These are phyloP conservation scores for Plasmodium vivax DNA, from an alignment of 169 alveolate species.

Conservation along the genomic window DNA sequence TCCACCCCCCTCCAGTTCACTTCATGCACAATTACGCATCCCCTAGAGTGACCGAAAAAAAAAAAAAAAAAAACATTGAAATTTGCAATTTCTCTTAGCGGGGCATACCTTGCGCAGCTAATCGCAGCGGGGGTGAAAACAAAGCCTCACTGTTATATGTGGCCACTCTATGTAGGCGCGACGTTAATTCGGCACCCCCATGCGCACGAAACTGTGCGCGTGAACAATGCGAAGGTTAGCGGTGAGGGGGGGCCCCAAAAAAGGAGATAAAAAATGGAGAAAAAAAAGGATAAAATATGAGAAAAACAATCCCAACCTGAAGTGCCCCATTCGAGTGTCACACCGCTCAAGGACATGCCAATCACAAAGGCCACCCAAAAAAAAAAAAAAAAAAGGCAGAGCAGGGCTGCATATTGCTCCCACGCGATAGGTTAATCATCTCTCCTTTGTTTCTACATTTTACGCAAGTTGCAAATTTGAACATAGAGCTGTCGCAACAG, in stretches of 20 bases:
- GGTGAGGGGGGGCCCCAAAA: background rate
- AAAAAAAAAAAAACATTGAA: background rate
- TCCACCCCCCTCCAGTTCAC: background rate
- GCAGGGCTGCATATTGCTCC: background rate
- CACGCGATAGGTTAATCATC: background rate
- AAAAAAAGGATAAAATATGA: background rate
- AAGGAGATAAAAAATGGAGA: background rate
- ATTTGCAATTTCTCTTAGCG: background rate
- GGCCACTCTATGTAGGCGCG: background rate
- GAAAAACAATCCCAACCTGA: background rate
- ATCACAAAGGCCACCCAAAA: background rate
- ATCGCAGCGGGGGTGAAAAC: background rate
- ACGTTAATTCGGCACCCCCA: background rate
- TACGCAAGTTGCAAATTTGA: background rate
- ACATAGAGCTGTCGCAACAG: background rate
- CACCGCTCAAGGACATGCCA: background rate
- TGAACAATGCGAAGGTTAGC: background rate
- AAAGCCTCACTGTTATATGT: background rate
- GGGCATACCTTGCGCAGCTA: background rate
- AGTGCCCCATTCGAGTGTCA: background rate
- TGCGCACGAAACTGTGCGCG: background rate
- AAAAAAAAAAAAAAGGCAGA: background rate
- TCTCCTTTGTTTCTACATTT: background rate
- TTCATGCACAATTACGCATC: background rate
- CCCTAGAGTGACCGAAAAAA: background rate